Conservation (phyloP, 73 alveolate genomes). For the Strombidium stylifer region DNA sequence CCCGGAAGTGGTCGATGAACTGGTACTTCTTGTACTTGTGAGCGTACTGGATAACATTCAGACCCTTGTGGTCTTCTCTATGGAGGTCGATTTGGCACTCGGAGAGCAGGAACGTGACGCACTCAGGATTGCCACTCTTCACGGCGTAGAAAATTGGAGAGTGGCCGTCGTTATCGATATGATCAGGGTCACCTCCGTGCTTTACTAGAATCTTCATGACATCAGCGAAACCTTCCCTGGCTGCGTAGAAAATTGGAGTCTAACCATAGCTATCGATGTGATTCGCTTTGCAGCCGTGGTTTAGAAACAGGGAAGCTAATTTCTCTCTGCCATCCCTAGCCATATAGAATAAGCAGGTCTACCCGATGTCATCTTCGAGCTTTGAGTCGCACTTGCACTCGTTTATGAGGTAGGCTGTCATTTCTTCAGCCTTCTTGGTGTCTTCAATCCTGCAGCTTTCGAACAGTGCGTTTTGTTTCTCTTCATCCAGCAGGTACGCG, state of each 20-base stretch:
- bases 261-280: constrained; percentile 61
- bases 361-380: constrained; percentile 19
- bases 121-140: constrained; percentile 36
- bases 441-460: constrained; percentile 4
- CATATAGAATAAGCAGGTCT: constrained; percentile 44
- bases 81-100: constrained; percentile 60
- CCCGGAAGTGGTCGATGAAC: neutral
- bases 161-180: constrained; percentile 15
- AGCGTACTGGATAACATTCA: constrained; percentile 30
- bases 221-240: constrained; percentile 41
- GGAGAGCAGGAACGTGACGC: constrained; percentile 28
- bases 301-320: constrained; percentile 13
- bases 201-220: constrained; percentile 12
- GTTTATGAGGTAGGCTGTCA: constrained; percentile 16
- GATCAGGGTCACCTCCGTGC: constrained; percentile 23
- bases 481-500: constrained; percentile 7
- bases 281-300: constrained; percentile 37
- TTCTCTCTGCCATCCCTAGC: constrained; percentile 47
- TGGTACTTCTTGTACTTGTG: neutral
- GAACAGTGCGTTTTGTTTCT: constrained; percentile 19
- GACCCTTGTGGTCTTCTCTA: constrained; percentile 52
- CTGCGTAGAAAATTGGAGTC: constrained; percentile 62
- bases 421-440: neutral
- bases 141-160: constrained; percentile 49
- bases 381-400: neutral